Evolutionary conservation across 768 basidiomycete genomes (phyloP).

Genomic region (Gautieria morchelliformis): DNA sequence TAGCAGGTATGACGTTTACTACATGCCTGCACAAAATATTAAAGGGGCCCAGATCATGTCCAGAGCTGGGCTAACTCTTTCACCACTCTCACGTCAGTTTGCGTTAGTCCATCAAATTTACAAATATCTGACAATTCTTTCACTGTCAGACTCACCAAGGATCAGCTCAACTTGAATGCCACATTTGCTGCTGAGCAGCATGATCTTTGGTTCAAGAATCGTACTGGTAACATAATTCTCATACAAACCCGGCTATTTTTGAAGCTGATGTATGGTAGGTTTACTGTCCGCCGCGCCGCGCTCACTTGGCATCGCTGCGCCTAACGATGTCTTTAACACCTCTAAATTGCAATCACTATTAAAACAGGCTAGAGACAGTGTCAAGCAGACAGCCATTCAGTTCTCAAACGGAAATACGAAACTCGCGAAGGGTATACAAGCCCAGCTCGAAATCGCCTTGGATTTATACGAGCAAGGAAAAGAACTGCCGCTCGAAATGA

Average conservation of each 20-base stretch:
- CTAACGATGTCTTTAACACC: slow-evolving; percentile 1
- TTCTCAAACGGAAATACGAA: slow-evolving; percentile 8
- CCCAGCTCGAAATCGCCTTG: slow-evolving; percentile 2
- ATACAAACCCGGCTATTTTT: background rate
- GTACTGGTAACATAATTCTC: background rate
- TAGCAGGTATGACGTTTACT: background rate
- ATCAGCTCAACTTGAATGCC: background rate
- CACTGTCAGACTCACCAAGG: background rate
- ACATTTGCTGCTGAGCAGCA: slow-evolving; percentile 8
- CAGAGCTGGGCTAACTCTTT: slow-evolving; percentile 10
- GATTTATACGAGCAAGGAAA: slow-evolving; percentile 5
- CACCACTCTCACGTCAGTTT: slow-evolving; percentile 6
- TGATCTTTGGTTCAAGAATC: slow-evolving; percentile 9
- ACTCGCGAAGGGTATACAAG: slow-evolving; percentile 8
- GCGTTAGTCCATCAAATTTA: background rate
- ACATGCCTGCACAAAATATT: too few species aligned
- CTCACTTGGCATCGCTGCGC: slow-evolving; percentile 8
- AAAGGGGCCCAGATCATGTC: slow-evolving; percentile 7
- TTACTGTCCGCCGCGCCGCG: slow-evolving; percentile 7
- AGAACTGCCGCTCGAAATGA: slow-evolving; percentile 7
- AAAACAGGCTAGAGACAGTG: background rate
- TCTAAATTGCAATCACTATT: background rate
- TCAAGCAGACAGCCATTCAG: background rate
- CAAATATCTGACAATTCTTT: background rate
- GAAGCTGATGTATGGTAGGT: background rate